A percentile compares a stretch with the other conserved stretches of the same genome.
Conservation (phyloP, 495 filamentous ascomycete genomes). For the Cenococcum geophilum region DNA sequence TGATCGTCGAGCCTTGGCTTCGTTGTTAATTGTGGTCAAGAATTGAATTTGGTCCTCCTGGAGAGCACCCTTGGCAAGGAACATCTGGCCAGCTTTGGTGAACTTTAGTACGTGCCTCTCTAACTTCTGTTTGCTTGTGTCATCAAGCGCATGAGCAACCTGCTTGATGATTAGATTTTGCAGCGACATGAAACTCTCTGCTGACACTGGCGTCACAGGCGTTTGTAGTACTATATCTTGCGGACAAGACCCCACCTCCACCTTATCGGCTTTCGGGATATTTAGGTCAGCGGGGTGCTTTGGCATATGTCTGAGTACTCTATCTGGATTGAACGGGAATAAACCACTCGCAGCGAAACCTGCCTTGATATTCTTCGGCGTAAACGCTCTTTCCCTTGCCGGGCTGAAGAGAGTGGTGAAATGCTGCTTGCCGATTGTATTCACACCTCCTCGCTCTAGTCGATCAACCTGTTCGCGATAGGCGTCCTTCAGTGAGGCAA, state of each 20-base stretch:
- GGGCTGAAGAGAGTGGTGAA: no score
- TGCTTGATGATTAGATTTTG: background rate
- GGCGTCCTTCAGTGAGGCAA: no score
- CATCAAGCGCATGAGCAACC: no score
- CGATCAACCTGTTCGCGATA: no score
- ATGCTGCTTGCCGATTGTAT: no score
- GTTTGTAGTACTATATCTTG: background rate
- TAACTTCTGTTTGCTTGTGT: background rate
- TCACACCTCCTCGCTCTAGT: no score
- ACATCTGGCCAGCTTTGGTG: background rate
- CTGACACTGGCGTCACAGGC: background rate
- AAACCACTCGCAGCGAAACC: no score
- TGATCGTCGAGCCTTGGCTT: background rate
- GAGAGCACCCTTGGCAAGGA: background rate
- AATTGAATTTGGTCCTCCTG: conserved; percentile 2
- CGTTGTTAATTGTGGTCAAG: background rate
- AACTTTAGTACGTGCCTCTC: background rate
- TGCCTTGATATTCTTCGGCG: no score
- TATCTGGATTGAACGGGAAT: no score
- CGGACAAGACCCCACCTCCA: background rate
- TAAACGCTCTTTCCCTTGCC: no score
- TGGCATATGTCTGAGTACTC: no score
- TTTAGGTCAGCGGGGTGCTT: background rate
- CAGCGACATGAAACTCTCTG: conserved; percentile 1
- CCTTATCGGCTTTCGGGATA: background rate